A percentile compares a stretch with the other conserved stretches of the same genome.
These are phyloP conservation scores for Usnea hakonensis DNA, from an alignment of 495 filamentous ascomycete genomes.

Conservation along the genomic window DNA sequence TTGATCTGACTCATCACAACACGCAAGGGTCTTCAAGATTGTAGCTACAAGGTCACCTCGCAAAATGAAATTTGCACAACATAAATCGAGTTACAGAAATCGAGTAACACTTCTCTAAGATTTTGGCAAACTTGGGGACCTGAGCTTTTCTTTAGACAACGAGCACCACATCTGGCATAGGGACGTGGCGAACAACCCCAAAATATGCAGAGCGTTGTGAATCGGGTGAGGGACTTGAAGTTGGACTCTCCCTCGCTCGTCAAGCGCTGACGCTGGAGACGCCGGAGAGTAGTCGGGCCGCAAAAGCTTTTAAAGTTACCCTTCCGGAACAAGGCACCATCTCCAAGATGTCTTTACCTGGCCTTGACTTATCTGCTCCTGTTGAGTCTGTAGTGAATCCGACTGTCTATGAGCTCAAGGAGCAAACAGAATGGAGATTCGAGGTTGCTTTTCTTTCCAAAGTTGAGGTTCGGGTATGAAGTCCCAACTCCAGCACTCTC, in stretches of 20 bases:
- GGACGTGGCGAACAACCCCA: not conserved
- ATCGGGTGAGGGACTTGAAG: not conserved
- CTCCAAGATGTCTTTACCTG: constrained; percentile 25
- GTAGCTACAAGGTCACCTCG: not conserved
- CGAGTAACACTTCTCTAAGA: too few species aligned
- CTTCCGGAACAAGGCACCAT: not conserved
- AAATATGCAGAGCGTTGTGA: not conserved
- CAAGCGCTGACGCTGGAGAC: not conserved
- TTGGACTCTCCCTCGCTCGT: not conserved
- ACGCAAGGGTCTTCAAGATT: not conserved
- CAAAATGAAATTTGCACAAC: not conserved
- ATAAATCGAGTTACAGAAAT: not conserved
- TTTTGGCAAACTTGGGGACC: not conserved
- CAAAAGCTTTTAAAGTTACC: not conserved
- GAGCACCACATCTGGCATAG: not conserved
- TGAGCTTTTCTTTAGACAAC: not conserved
- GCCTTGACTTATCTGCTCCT: constrained; percentile 22
- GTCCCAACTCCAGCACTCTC: not conserved
- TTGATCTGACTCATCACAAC: not conserved
- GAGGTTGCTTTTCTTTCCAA: constrained; percentile 64
- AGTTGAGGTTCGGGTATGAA: constrained; percentile 53
- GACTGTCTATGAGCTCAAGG: constrained; percentile 34
- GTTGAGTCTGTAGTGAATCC: constrained; percentile 11
- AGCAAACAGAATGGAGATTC: constrained; percentile 79
- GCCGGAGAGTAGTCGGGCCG: not conserved